phyloP scores from a whole-genome alignment of 306 rosid genomes.

The barrel medic (Medicago truncatula) region MtrunA17r5.0-ANR NC_053045.1:44802001-44802500 shows the following conservation, averaged over 20 bases:
- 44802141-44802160: constrained; percentile 96
- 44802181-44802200: constrained; percentile 93
- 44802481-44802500: constrained; percentile 87
- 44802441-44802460: constrained; percentile 87
- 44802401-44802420: constrained; percentile 84
- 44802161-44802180: constrained; percentile 97
- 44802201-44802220: constrained; percentile 95
- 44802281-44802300: constrained; percentile 80
- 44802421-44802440: constrained; percentile 99
- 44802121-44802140: constrained; percentile 95
- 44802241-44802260: constrained; percentile 96
- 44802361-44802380: constrained; percentile 90
- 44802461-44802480: constrained; percentile 92
- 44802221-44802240: constrained; percentile 93
- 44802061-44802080: constrained; percentile 94
- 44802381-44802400: constrained; percentile 97
- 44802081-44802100: constrained; percentile 96
- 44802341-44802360: constrained; percentile 93
- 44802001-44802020: not conserved
- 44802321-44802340: constrained; percentile 66
- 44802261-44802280: constrained; percentile 88
- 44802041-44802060: constrained; percentile 66
- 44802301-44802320: constrained; percentile 81
- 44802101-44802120: constrained; percentile 97
- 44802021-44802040: not conserved